These are phyloP conservation scores for Leccinum griseonigrum DNA, from an alignment of 1,284 basidiomycete genomes.

Conservation along the genomic window DNA sequence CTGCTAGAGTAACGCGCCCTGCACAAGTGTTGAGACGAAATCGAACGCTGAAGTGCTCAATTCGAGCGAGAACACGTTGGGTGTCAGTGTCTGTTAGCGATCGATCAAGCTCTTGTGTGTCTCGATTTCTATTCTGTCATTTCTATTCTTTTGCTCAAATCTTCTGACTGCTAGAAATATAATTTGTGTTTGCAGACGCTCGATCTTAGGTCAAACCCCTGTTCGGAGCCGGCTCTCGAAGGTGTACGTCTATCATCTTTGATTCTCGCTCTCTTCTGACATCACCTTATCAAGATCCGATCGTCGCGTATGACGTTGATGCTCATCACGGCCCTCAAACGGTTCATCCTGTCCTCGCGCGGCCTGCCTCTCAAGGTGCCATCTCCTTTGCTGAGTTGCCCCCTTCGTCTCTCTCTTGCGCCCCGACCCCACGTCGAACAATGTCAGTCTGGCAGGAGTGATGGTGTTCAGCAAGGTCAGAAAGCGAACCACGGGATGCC, in stretches of 20 bases:
- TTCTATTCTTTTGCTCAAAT: neutral
- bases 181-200: constrained; percentile 93
- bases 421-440: constrained; percentile 82
- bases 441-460: constrained; percentile 85
- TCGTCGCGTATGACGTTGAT: constrained; percentile 86
- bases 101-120: constrained; percentile 88
- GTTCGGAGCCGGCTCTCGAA: constrained; percentile 84
- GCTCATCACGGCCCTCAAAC: constrained; percentile 88
- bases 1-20: constrained; percentile 78
- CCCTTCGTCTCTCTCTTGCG: constrained; percentile 85
- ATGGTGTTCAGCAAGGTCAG: constrained; percentile 85
- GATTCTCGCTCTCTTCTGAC: constrained; percentile 1
- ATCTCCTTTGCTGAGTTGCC: constrained; percentile 96
- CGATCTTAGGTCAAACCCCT: constrained; percentile 91
- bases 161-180: constrained; percentile 68
- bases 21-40: constrained; percentile 89
- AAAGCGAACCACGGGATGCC: constrained; percentile 78
- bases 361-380: constrained; percentile 81
- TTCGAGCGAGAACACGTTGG: constrained; percentile 90
- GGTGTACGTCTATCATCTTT: constrained; percentile 55
- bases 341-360: constrained; percentile 89
- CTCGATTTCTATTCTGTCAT: neutral
- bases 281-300: constrained; percentile 60
- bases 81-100: constrained; percentile 75
- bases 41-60: constrained; percentile 93